Percentiles rank a stretch among this genome's conserved stretches.
Evolutionary conservation across 176 grass and related monocot genomes (phyloP).

Genomic region (Thalia dealbata): DNA sequence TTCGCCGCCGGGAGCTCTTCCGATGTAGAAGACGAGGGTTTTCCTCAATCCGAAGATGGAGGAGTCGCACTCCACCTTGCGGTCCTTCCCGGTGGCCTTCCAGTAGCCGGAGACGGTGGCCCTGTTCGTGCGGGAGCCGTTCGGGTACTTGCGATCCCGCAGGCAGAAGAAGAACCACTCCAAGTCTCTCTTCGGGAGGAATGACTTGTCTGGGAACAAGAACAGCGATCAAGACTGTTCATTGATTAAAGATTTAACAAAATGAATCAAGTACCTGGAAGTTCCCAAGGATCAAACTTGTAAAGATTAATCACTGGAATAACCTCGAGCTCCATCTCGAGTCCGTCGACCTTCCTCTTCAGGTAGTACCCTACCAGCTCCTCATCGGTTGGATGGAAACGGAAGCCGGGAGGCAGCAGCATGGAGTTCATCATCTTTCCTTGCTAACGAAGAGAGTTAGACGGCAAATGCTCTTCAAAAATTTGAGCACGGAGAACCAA

Average conservation of each 20-base stretch:
- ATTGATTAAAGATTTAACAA: neutral
- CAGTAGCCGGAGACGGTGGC: slow-evolving; percentile 75
- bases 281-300: slow-evolving; percentile 95
- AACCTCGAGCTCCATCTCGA: slow-evolving; percentile 83
- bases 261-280: slow-evolving; percentile 45
- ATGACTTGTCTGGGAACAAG: slow-evolving; percentile 69
- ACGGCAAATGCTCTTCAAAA: slow-evolving; percentile 2
- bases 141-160: slow-evolving; percentile 87
- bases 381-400: slow-evolving; percentile 91
- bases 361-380: slow-evolving; percentile 94
- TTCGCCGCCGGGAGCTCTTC: slow-evolving; percentile 85
- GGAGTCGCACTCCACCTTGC: slow-evolving; percentile 62
- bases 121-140: slow-evolving; percentile 88
- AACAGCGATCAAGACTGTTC: neutral
- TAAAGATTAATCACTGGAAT: slow-evolving; percentile 85
- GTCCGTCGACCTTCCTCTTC: slow-evolving; percentile 76
- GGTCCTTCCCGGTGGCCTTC: slow-evolving; percentile 96
- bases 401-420: slow-evolving; percentile 75
- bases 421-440: slow-evolving; percentile 31
- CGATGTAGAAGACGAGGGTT: slow-evolving; percentile 91
- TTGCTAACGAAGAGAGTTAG: neutral
- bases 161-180: slow-evolving; percentile 99
- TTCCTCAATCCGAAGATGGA: slow-evolving; percentile 62
- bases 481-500: neutral
- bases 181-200: slow-evolving; percentile 75